Evolutionary conservation across 139 green algal species (phyloP).

Genomic region (Monoraphidium neglectum): DNA sequence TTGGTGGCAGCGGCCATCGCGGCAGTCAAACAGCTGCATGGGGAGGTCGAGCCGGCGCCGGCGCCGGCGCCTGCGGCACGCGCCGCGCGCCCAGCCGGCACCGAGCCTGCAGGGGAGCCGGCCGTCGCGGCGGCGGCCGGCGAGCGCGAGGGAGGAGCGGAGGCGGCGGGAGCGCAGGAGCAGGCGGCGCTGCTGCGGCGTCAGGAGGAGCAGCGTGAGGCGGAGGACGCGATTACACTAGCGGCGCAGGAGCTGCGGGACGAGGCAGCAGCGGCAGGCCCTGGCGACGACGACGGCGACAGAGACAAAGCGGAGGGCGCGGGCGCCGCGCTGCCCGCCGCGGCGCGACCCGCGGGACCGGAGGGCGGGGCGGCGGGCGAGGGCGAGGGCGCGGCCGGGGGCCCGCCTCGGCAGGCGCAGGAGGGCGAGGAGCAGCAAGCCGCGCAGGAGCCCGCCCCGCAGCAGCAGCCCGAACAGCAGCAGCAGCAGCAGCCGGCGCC

Average conservation of each 20-base stretch:
- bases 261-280: neutral
- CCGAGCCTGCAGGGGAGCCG: neutral
- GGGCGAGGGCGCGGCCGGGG: neutral
- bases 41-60: neutral
- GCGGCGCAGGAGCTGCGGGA: neutral
- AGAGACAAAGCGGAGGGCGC: no score
- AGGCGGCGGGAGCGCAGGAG: neutral
- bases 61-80: neutral
- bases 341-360: neutral
- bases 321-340: no score
- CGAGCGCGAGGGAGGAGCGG: neutral
- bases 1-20: neutral
- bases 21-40: neutral
- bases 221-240: neutral
- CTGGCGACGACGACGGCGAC: no score
- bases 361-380: neutral
- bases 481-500: conserved; percentile 10
- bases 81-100: neutral
- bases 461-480: neutral
- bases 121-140: neutral
- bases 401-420: neutral
- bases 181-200: neutral
- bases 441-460: no score
- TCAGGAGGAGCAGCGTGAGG: conserved; percentile 1
- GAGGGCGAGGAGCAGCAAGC: no score